These are phyloP conservation scores for Lactarius quietus DNA, from an alignment of 768 basidiomycete species.

Conservation along the genomic window DNA sequence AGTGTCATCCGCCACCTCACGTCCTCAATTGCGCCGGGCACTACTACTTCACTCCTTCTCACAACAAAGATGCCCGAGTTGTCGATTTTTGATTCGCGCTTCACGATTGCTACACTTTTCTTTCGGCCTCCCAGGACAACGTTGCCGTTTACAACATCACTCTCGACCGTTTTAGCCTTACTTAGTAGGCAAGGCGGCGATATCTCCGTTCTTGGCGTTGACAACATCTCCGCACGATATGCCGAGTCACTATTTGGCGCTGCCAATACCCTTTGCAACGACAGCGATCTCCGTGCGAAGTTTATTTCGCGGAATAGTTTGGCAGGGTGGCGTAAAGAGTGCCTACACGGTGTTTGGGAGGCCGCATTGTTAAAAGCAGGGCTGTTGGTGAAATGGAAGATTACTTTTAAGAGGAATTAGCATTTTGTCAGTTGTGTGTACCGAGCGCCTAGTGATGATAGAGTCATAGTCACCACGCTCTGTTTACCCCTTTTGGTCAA, in stretches of 20 bases:
- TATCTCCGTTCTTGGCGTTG: neutral
- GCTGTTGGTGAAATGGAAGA: slow-evolving; percentile 8
- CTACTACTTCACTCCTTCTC: neutral
- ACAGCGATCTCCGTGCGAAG: neutral
- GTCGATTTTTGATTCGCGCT: neutral
- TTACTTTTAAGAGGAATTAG: neutral
- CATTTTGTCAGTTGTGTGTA: too few species aligned
- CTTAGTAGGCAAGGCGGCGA: neutral
- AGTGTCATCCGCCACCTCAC: neutral
- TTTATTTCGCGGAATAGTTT: slow-evolving; percentile 2
- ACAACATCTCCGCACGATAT: neutral
- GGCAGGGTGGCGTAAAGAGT: neutral
- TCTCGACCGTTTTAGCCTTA: neutral
- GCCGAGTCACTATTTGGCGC: slow-evolving; percentile 1
- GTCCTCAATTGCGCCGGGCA: neutral
- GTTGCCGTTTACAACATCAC: neutral
- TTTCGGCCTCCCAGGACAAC: slow-evolving; percentile 3
- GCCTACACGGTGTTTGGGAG: slow-evolving; percentile 7
- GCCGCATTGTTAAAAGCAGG: slow-evolving; percentile 5
- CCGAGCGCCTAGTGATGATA: too few species aligned
- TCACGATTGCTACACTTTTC: neutral
- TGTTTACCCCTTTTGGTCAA: neutral
- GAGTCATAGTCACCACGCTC: neutral
- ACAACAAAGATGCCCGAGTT: slow-evolving; percentile 4
- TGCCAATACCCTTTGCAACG: neutral